phyloP scores from a whole-genome alignment of 768 basidiomycete genomes.

The Hydnum rufescens region DNA sequence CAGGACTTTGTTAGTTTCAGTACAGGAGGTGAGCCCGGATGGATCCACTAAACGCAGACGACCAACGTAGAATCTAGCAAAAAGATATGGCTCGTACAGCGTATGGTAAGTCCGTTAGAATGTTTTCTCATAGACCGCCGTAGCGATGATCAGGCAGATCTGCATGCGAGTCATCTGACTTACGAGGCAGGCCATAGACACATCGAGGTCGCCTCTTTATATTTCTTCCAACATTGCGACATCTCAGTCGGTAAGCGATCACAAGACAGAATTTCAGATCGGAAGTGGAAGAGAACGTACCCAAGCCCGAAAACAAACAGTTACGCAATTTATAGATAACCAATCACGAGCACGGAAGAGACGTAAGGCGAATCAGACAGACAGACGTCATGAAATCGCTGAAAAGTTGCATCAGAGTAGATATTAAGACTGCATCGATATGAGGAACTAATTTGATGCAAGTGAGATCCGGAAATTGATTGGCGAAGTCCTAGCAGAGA shows the following conservation, averaged over 20 bases:
- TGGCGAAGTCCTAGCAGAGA: too few species aligned
- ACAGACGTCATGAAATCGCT: too few species aligned
- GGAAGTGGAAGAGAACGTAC: not conserved
- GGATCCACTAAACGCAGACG: not conserved
- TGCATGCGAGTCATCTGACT: conserved; percentile 31
- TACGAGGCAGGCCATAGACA: conserved; percentile 28
- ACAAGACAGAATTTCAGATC: not conserved
- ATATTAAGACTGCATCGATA: too few species aligned
- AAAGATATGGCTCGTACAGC: conserved; percentile 28
- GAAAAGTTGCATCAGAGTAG: too few species aligned
- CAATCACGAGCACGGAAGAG: too few species aligned
- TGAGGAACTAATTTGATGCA: too few species aligned
- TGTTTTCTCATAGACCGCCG: conserved; percentile 28
- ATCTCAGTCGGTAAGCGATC: not conserved
- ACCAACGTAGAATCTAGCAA: conserved; percentile 7
- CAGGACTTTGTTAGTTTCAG: not conserved
- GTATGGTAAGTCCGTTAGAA: conserved; percentile 23
- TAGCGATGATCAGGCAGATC: conserved; percentile 35
- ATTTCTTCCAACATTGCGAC: conserved; percentile 13
- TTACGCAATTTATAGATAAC: not conserved
- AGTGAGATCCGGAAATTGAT: too few species aligned
- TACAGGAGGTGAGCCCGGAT: too few species aligned
- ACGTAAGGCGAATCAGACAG: too few species aligned
- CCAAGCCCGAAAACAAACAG: not conserved
- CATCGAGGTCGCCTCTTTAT: not conserved